phyloP scores from a whole-genome alignment of 2,329 filamentous ascomycete species.

The Lojkania enalia region DNA sequence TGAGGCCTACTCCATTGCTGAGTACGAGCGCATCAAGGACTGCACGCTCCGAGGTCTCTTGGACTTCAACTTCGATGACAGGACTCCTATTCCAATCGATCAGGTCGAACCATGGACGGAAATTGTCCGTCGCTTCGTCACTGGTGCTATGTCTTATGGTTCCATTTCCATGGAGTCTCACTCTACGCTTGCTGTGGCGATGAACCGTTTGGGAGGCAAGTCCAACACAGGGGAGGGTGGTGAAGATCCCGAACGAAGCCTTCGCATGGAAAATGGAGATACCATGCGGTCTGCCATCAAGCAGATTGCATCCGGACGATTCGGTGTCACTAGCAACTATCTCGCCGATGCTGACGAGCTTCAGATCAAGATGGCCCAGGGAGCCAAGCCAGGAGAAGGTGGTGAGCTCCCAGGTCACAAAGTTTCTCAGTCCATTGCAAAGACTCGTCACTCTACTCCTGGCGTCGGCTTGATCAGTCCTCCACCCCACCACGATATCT shows the following conservation, averaged over 20 bases:
- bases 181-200: conserved; percentile 90
- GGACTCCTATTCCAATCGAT: conserved; percentile 84
- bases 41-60: conserved; percentile 93
- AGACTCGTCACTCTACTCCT: conserved; percentile 92
- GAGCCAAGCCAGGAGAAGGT: conserved; percentile 95
- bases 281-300: conserved; percentile 98
- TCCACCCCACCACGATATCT: conserved; percentile 96
- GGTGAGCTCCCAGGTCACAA: conserved; percentile 97
- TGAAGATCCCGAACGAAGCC: conserved; percentile 88
- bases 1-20: conserved; percentile 89
- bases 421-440: conserved; percentile 90
- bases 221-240: conserved; percentile 98
- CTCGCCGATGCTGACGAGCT: conserved; percentile 93
- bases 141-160: conserved; percentile 97
- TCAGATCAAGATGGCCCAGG: conserved; percentile 99
- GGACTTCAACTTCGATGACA: conserved; percentile 93
- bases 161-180: conserved; percentile 99
- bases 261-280: conserved; percentile 85
- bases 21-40: conserved; percentile 95
- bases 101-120: conserved; percentile 98
- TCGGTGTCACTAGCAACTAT: conserved; percentile 94
- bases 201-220: conserved; percentile 96
- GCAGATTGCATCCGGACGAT: conserved; percentile 93
- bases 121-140: conserved; percentile 94
- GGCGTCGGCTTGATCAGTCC: conserved; percentile 96